phyloP scores from a whole-genome alignment of 2,329 filamentous ascomycete genomes.

The Aspergillus sp. region DNA sequence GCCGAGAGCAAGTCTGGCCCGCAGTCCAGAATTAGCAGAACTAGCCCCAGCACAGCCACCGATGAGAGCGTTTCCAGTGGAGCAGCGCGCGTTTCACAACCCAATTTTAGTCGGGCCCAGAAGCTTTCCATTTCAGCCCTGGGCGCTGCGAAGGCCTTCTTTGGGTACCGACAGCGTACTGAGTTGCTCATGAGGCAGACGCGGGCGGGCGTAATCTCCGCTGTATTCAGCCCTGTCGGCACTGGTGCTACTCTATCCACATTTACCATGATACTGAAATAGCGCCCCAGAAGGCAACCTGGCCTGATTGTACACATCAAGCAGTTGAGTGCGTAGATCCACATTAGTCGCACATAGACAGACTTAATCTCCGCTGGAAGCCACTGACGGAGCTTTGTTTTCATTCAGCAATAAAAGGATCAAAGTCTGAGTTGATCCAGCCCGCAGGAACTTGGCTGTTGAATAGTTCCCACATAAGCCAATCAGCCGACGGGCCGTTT shows the following conservation, averaged over 20 bases:
- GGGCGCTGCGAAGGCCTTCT: too few species aligned
- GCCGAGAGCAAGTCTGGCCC: not conserved
- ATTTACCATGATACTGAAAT: too few species aligned
- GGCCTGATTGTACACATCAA: too few species aligned
- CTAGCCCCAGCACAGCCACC: conserved; percentile 7
- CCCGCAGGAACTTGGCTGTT: conserved; percentile 11
- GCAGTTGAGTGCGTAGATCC: too few species aligned
- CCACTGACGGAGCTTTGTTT: too few species aligned
- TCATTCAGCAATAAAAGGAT: too few species aligned
- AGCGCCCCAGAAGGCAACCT: too few species aligned
- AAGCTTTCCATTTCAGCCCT: not conserved
- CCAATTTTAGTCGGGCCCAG: not conserved
- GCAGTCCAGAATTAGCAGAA: not conserved
- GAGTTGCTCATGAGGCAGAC: not conserved
- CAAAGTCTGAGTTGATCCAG: not conserved
- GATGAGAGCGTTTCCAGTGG: conserved; percentile 2
- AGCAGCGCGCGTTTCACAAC: conserved; percentile 1
- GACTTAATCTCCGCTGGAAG: too few species aligned
- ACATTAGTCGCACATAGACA: too few species aligned
- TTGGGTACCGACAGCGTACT: not conserved
- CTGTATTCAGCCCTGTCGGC: conserved; percentile 1
- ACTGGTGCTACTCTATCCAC: too few species aligned
- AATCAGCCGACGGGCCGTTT: not conserved
- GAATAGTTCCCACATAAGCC: conserved; percentile 15
- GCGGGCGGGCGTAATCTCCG: not conserved